These are phyloP conservation scores for Trichoderma oligosporum DNA, from an alignment of 2,329 filamentous ascomycete species.

Conservation along the genomic window DNA sequence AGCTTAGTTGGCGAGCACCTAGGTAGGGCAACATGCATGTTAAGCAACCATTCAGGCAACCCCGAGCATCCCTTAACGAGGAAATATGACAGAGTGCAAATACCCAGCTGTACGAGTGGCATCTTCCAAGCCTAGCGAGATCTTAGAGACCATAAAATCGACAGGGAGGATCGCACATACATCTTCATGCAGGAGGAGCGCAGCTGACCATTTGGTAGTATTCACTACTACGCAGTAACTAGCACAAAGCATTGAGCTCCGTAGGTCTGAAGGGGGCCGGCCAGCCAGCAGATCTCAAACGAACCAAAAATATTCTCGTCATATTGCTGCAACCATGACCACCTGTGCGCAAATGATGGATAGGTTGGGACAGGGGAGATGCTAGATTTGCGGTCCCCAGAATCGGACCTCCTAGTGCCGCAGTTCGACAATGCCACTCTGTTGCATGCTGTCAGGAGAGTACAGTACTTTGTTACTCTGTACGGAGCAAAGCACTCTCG, in stretches of 20 bases:
- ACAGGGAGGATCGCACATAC: slow-evolving; percentile 10
- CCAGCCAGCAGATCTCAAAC: not conserved
- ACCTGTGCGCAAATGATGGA: not conserved
- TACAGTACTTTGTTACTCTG: no score
- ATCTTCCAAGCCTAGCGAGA: not conserved
- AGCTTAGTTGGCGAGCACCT: not conserved
- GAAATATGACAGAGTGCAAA: no score
- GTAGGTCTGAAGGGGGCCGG: not conserved
- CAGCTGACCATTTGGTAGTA: slow-evolving; percentile 12
- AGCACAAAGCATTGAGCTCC: no score
- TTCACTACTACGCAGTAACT: no score
- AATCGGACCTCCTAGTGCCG: slow-evolving; percentile 1
- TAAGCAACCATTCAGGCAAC: not conserved
- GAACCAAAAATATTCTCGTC: not conserved
- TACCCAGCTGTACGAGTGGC: no score
- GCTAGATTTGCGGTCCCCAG: slow-evolving; percentile 7
- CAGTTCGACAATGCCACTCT: not conserved
- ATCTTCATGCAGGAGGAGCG: slow-evolving; percentile 9
- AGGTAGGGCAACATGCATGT: not conserved
- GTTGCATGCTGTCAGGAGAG: not conserved
- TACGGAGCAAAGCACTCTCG: no score
- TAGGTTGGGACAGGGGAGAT: slow-evolving; percentile 1
- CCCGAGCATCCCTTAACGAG: no score
- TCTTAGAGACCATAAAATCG: slow-evolving; percentile 1
- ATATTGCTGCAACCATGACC: not conserved